phyloP scores from a whole-genome alignment of 805 yeast species.

The Kodamaea restingae region DNA sequence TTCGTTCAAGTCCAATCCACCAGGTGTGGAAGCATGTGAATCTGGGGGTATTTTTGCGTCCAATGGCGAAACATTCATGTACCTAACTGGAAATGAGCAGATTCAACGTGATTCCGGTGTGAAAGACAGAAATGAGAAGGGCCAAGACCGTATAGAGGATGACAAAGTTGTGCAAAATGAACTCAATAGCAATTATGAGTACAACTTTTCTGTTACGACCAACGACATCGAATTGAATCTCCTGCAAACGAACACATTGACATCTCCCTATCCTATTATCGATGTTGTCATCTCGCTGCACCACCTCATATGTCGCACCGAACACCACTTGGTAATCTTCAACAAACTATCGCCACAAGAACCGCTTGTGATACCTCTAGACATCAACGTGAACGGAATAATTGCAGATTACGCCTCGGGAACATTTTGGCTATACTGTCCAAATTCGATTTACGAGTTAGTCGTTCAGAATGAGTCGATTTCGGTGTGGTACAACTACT shows the following conservation, averaged over 20 bases:
- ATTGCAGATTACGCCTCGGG: conserved; percentile 26
- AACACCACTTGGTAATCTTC: conserved; percentile 20
- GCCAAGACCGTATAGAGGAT: too few species aligned
- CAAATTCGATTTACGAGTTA: conserved; percentile 62
- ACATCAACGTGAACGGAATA: conserved; percentile 21
- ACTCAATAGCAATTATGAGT: too few species aligned
- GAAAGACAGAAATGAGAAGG: too few species aligned
- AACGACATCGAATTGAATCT: conserved; percentile 29
- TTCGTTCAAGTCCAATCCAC: conserved; percentile 22
- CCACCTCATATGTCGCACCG: conserved; percentile 22
- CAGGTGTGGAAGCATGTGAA: conserved; percentile 6
- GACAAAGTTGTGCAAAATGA: too few species aligned
- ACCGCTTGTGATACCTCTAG: background rate
- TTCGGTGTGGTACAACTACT: conserved; percentile 63
- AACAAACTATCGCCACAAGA: conserved; percentile 26
- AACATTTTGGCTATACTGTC: conserved; percentile 78
- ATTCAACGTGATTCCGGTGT: too few species aligned
- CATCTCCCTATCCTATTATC: conserved; percentile 9
- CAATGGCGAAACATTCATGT: conserved; percentile 14
- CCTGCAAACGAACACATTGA: conserved; percentile 7
- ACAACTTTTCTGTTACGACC: conserved; percentile 19
- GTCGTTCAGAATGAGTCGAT: conserved; percentile 63
- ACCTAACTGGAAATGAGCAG: conserved; percentile 10
- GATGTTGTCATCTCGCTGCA: conserved; percentile 26
- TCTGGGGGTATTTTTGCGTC: conserved; percentile 12